Base-by-base conservation (phyloP, 306 rosid genomes). In the Gynostemma pentaphyllum region DNA sequence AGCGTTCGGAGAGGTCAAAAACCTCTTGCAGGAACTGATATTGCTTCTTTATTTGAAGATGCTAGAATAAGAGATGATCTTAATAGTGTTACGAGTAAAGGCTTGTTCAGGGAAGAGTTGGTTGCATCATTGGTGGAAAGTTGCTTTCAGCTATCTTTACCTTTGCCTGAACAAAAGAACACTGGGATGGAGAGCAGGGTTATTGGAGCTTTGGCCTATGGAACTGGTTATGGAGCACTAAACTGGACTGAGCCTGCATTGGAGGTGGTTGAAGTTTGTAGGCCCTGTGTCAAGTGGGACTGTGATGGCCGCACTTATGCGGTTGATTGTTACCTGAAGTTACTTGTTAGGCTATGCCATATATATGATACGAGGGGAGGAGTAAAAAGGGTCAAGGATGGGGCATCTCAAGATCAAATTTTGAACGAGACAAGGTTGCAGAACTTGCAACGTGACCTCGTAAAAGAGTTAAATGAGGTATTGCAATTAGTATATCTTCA, bases 321-420 rank as follows among this genome's bases (percentile, higher is more conserved):
- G 15, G 75, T 88, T 70, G 99, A 92, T 75, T 92, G 99, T 86
- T 92, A 92, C 80, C 83, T 88, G 79, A 92, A 92, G 82, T 77
- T 92, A 83, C 95, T 92, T 68, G 99, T 92, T 74, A 77, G 99
- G 74, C 74, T 92, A 52, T 92, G 99, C 78, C 88, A 78, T 75
- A 88, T 88, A 57, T 92, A 78, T 69, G 99, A 92, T 76, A 92
- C 96, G 13, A 78, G 96, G 77, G 90, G 99, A 22, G 99, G 99
- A 62, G 99, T 92, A 45, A 88, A 92, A 81, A 84, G 95, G 73
- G 82, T 92, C 60, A 92, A 92, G 71, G 96, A 86, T 19, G 99
- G 99, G 57, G 99, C 99, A 55, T 88, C 99, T 41, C 99, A 92
- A 72, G 99, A 92, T 80, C 99, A 88, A 82, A 92, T 92, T 75